These are phyloP conservation scores for Coniochaeta hoffmannii DNA, from an alignment of 2,329 filamentous ascomycete species.

Conservation along the genomic window DNA sequence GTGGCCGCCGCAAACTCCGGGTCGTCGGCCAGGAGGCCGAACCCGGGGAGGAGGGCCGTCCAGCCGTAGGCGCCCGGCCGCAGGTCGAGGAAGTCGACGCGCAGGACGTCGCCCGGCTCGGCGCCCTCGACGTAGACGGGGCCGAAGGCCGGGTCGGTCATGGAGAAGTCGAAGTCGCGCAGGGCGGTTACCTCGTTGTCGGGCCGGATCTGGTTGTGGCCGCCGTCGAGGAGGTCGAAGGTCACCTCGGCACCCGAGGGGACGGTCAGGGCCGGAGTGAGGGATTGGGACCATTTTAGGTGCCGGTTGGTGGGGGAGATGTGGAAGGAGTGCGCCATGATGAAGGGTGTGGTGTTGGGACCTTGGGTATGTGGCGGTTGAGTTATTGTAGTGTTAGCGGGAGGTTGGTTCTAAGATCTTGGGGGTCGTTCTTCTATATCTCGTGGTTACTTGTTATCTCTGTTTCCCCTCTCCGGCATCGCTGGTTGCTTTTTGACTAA, in stretches of 20 bases:
- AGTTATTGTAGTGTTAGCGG: no score
- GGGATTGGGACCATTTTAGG: constrained; percentile 39
- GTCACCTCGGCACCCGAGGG: constrained; percentile 37
- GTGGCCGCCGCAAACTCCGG: constrained; percentile 29
- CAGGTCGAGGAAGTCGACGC: constrained; percentile 40
- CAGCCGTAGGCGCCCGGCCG: constrained; percentile 39
- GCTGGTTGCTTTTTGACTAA: neutral
- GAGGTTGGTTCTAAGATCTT: neutral
- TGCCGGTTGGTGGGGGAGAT: constrained; percentile 25
- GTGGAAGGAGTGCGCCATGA: constrained; percentile 18
- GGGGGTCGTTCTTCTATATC: neutral
- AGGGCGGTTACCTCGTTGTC: constrained; percentile 32
- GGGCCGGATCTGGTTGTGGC: constrained; percentile 39
- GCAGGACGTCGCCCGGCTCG: constrained; percentile 42
- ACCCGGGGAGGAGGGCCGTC: constrained; percentile 42
- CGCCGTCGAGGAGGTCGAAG: constrained; percentile 42
- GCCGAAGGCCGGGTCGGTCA: constrained; percentile 41
- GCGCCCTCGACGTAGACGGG: constrained; percentile 41
- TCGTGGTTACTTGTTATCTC: neutral
- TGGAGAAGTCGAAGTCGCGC: constrained; percentile 28
- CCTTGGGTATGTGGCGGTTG: neutral
- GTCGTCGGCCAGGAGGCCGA: constrained; percentile 38
- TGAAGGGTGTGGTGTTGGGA: neutral
- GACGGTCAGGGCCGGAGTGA: constrained; percentile 36
- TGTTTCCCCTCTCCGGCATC: neutral